These are phyloP conservation scores for Amyloporia xantha DNA, from an alignment of 768 basidiomycete species.

Conservation along the genomic window DNA sequence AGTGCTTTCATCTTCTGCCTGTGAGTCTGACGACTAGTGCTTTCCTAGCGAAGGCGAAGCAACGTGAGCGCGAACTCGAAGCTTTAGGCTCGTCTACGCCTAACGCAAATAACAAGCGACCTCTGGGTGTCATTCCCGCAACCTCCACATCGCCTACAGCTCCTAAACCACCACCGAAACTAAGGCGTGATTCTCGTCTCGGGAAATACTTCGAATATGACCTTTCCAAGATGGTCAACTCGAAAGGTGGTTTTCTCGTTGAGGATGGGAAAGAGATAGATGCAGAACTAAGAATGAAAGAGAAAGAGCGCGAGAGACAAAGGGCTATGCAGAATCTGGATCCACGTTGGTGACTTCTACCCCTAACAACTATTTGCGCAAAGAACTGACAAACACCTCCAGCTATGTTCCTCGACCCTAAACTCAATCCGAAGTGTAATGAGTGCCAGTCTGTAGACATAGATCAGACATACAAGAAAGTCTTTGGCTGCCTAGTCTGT, in stretches of 20 bases:
- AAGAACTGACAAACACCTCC: constrained; percentile 1
- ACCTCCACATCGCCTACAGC: constrained; percentile 55
- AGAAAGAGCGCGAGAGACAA: constrained; percentile 76
- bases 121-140: constrained; percentile 51
- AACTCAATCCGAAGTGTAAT: constrained; percentile 72
- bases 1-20: too few species aligned
- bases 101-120: constrained; percentile 75
- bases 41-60: constrained; percentile 62
- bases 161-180: constrained; percentile 39
- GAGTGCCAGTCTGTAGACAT: constrained; percentile 89
- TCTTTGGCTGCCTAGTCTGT: constrained; percentile 84
- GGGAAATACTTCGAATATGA: constrained; percentile 98
- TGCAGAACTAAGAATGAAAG: constrained; percentile 67
- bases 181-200: constrained; percentile 70
- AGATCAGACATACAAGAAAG: constrained; percentile 72
- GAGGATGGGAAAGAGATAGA: constrained; percentile 82
- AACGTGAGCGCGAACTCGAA: constrained; percentile 58
- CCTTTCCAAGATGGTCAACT: constrained; percentile 92
- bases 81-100: constrained; percentile 38
- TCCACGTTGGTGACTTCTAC: constrained; percentile 46
- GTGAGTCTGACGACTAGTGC: background rate
- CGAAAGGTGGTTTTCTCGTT: constrained; percentile 91
- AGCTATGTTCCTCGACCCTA: constrained; percentile 77
- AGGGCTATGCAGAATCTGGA: constrained; percentile 69
- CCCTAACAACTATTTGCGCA: background rate